phyloP scores from a whole-genome alignment of 768 basidiomycete genomes.

The Galerina marginata region DNA sequence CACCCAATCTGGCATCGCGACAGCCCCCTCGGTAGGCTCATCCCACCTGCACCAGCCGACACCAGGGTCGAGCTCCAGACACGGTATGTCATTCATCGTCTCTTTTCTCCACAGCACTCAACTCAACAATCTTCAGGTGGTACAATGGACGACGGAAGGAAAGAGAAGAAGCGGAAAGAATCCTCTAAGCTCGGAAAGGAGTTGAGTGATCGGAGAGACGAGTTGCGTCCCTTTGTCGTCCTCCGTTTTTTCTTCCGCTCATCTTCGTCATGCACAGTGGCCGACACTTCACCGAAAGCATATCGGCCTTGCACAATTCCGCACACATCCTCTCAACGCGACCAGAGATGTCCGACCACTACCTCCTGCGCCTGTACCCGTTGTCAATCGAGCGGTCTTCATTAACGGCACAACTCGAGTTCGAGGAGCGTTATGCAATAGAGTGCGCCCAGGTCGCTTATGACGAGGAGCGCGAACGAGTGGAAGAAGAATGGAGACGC shows the following conservation, averaged over 20 bases:
- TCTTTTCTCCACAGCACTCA: conserved; percentile 8
- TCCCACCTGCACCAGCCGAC: not conserved
- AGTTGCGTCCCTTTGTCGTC: conserved; percentile 51
- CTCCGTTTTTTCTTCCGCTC: conserved; percentile 10
- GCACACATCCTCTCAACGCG: conserved; percentile 68
- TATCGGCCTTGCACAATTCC: conserved; percentile 62
- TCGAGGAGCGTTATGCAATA: conserved; percentile 72
- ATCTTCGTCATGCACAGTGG: conserved; percentile 42
- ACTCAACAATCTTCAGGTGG: conserved; percentile 12
- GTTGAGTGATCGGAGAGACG: conserved; percentile 74
- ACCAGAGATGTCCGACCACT: conserved; percentile 69
- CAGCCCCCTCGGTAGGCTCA: conserved; percentile 16
- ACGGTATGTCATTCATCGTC: conserved; percentile 16
- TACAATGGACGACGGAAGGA: conserved; percentile 50
- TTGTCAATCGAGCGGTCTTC: conserved; percentile 80
- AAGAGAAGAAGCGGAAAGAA: conserved; percentile 73
- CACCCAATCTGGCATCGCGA: conserved; percentile 19
- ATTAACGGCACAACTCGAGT: conserved; percentile 64
- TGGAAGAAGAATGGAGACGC: conserved; percentile 83
- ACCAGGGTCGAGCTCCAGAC: conserved; percentile 18
- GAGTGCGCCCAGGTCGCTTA: conserved; percentile 73
- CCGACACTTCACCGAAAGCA: conserved; percentile 66
- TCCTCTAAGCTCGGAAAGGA: conserved; percentile 75
- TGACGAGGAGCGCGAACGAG: conserved; percentile 76
- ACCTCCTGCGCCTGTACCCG: conserved; percentile 75